Evolutionary conservation across 305 asterid genomes (phyloP), one percentile per base, ranked within the genome.

Genomic region (Fraxinus velutina): DNA sequence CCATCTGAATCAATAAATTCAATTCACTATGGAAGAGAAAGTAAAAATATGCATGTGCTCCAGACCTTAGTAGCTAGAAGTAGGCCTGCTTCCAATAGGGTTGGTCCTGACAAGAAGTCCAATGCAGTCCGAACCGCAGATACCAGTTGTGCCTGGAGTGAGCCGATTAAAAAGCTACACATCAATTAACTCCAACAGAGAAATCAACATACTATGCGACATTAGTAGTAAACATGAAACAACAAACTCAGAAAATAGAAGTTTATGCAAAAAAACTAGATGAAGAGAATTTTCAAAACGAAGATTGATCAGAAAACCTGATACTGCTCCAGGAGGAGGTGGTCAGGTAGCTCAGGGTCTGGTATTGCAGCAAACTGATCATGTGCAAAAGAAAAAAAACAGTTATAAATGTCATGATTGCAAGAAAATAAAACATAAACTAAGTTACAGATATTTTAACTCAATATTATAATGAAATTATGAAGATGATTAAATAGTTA

Each of bases 111-210:
- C 57, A 86, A 85, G 4, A 96, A 82, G 89, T 93, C 97, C 92
- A 96, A 85, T 79, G 98, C 94, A 88, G 98, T 94, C 87, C 99
- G 96, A 85, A 94, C 96, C 71, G 99, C 99, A 1, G 98, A 96
- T 36, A 94, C 93, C 81, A 96, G 85, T 85, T 96, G 99, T 78
- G 99, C 99, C 99, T 96, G 91, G 80, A 77, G 80, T 62, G 78
- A 79, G 80, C 78, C 81, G 50, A 75, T 72, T 83, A 62, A 60
- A 29, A 83, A 62, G 60, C 55, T 68, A 39, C 36, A 73, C 8
- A 73, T 64, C 66, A 83, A 82, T 73, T 79, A 22, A 81, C 78
- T 78, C 30, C 75, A 78, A 75, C 80, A 72, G 73, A 80, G 12
- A 68, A 82, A 55, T 17, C 57, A 47, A 47, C 57, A 47, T 47